phyloP scores from a whole-genome alignment of 2,329 filamentous ascomycete species.

The Fusarium musae region DNA sequence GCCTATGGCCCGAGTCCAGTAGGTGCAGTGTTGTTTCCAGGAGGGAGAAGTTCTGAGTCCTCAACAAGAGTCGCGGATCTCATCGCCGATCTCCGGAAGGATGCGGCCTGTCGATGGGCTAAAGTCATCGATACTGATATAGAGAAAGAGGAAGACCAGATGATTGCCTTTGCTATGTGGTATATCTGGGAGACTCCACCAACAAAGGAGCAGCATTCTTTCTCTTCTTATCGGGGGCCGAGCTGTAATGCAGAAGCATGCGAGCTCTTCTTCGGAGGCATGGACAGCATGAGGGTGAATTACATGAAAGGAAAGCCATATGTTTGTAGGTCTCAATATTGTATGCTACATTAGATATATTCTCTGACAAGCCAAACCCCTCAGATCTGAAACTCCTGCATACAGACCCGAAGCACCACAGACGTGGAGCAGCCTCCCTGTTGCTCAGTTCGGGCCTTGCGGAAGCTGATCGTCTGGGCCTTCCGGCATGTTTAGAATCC shows the following conservation, averaged over 20 bases:
- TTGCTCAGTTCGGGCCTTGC: constrained; percentile 50
- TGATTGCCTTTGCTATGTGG: constrained; percentile 52
- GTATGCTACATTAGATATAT: accelerated
- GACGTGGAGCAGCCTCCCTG: constrained; percentile 49
- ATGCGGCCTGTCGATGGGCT: constrained; percentile 48
- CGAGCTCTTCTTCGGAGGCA: constrained; percentile 47
- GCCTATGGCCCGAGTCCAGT: constrained; percentile 51
- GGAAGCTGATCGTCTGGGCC: constrained; percentile 50
- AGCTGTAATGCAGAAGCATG: constrained; percentile 50
- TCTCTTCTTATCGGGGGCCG: constrained; percentile 42
- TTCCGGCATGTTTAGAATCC: constrained; percentile 53
- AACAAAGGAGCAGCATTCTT: constrained; percentile 35
- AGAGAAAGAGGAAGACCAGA: constrained; percentile 42
- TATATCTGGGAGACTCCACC: constrained; percentile 45
- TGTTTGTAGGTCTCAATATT: constrained; percentile 47
- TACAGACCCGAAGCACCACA: constrained; percentile 52
- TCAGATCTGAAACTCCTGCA: constrained; percentile 54
- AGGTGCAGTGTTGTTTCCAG: constrained; percentile 48
- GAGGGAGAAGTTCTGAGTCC: constrained; percentile 33
- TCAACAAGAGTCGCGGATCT: constrained; percentile 40
- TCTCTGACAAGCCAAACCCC: not conserved
- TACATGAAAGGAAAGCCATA: constrained; percentile 48
- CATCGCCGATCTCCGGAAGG: constrained; percentile 29
- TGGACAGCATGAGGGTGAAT: constrained; percentile 46
- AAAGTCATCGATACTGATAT: constrained; percentile 52